Conservation (phyloP, 495 filamentous ascomycete genomes). For the Daldinia vernicosa region DNA sequence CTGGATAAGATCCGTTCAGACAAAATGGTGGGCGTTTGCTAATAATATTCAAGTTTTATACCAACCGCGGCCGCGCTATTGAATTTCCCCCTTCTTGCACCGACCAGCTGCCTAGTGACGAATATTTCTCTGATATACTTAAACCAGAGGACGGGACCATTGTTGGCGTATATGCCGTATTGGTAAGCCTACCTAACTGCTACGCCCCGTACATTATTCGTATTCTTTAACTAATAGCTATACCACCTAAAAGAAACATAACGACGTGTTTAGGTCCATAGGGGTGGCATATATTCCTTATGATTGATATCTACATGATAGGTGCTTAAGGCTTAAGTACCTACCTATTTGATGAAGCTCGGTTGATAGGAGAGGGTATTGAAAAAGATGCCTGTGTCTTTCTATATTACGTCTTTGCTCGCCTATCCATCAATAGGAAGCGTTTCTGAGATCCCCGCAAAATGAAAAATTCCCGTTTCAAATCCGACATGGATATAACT, state of each 20-base stretch:
- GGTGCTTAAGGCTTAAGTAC: too few species aligned
- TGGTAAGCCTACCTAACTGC: background rate
- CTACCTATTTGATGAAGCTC: too few species aligned
- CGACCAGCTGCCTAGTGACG: background rate
- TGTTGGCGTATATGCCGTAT: background rate
- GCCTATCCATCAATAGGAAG: conserved; percentile 3
- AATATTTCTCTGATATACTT: background rate
- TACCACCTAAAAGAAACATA: background rate
- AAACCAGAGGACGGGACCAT: background rate
- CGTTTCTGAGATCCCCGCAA: conserved; percentile 22
- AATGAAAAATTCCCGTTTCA: conserved; percentile 19
- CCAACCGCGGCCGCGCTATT: background rate
- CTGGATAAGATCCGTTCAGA: background rate
- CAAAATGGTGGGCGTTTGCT: background rate
- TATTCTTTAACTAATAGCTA: background rate
- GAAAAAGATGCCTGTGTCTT: too few species aligned
- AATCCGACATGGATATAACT: conserved; percentile 11
- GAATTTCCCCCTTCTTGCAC: background rate
- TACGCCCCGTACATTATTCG: background rate
- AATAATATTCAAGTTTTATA: background rate
- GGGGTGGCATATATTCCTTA: background rate
- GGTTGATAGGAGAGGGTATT: too few species aligned
- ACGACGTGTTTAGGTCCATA: background rate
- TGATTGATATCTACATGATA: background rate
- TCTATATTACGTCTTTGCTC: too few species aligned